Percentiles rank a stretch among this genome's conserved stretches.
Conservation (phyloP, 352 stramenopile genomes). For the Blastocystis sp. region DNA sequence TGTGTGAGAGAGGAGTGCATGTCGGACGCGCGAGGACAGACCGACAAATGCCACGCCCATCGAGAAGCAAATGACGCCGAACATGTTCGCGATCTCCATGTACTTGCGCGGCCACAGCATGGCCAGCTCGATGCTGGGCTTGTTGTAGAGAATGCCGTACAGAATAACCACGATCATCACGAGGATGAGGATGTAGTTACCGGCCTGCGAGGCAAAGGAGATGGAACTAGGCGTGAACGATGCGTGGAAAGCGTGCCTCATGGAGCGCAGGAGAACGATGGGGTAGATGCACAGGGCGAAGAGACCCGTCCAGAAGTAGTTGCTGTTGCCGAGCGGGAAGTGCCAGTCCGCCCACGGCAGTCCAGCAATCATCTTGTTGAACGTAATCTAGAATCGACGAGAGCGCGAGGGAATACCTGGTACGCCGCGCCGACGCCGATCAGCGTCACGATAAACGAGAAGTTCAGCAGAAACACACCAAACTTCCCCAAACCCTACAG, state of each 20-base stretch:
- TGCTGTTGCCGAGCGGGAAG: slow-evolving; percentile 33
- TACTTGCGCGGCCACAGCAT: slow-evolving; percentile 42
- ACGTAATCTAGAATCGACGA: slow-evolving; percentile 36
- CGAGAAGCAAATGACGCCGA: slow-evolving; percentile 73
- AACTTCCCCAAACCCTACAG: slow-evolving; percentile 55
- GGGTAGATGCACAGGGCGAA: slow-evolving; percentile 53
- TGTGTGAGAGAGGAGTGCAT: background rate
- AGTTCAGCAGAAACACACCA: slow-evolving; percentile 70
- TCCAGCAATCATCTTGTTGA: slow-evolving; percentile 50
- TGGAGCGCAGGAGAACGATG: slow-evolving; percentile 57
- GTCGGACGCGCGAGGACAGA: slow-evolving; percentile 42
- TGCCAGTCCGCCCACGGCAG: slow-evolving; percentile 19
- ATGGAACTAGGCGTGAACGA: slow-evolving; percentile 17
- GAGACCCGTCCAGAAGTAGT: slow-evolving; percentile 30
- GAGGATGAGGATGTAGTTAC: slow-evolving; percentile 65
- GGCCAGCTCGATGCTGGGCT: background rate
- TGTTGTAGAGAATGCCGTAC: slow-evolving; percentile 53
- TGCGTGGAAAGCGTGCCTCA: slow-evolving; percentile 14
- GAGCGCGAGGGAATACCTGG: background rate
- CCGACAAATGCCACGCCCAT: slow-evolving; percentile 72
- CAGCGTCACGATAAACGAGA: slow-evolving; percentile 72
- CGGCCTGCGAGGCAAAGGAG: slow-evolving; percentile 66
- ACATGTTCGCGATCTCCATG: slow-evolving; percentile 73
- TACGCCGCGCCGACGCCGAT: slow-evolving; percentile 67
- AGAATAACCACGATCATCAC: slow-evolving; percentile 61